These are phyloP conservation scores for Rubia peregrina DNA, from an alignment of 305 asterid species.

Conservation along the genomic window DNA sequence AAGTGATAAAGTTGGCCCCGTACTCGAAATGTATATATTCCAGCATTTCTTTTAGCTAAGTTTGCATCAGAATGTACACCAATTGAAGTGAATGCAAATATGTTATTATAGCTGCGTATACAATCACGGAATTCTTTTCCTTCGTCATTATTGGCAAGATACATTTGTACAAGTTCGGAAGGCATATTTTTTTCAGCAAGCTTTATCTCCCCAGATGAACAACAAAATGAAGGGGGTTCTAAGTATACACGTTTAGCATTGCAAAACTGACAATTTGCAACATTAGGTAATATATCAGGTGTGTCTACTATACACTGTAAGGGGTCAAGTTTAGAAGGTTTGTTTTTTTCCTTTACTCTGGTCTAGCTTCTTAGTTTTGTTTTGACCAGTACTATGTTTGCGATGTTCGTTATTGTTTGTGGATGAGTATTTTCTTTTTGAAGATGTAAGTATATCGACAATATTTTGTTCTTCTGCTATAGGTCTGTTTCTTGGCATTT, in stretches of 20 bases:
- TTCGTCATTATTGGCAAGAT: not conserved
- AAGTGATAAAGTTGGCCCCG: not conserved
- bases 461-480: too few species aligned
- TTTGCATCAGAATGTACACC: too few species aligned
- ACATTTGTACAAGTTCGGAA: not conserved
- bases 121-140: not conserved
- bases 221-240: not conserved
- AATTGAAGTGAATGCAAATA: not conserved
- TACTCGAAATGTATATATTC: not conserved
- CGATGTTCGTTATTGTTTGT: too few species aligned
- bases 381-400: too few species aligned
- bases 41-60: not conserved
- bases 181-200: not conserved
- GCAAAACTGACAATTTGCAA: not conserved
- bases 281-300: not conserved
- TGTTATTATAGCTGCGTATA: not conserved
- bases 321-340: not conserved
- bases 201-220: not conserved
- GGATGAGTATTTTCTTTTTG: not conserved
- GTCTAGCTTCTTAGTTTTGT: too few species aligned
- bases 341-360: too few species aligned
- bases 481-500: too few species aligned
- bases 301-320: not conserved
- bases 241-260: not conserved
- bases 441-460: not conserved